Percentiles rank a stretch among this genome's conserved stretches.
phyloP scores from a whole-genome alignment of 1,284 basidiomycete species.

The Cerrena zonata region DNA sequence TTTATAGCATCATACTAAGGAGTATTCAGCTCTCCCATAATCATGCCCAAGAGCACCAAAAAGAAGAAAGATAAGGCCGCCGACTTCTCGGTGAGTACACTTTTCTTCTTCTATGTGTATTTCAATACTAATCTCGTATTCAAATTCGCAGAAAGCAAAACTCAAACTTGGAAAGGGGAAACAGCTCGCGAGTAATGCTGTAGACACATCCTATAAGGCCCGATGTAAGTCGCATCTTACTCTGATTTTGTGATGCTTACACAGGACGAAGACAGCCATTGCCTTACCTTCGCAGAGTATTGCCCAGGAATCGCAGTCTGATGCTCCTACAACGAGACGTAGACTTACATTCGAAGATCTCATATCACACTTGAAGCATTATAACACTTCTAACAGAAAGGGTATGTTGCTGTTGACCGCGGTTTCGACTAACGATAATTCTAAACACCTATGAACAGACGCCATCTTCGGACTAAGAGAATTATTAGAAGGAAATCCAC shows the following conservation, averaged over 20 bases:
- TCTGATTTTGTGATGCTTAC: slow-evolving; percentile 1
- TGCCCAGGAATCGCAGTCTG: slow-evolving; percentile 43
- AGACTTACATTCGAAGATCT: slow-evolving; percentile 79
- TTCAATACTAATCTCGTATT: slow-evolving; percentile 3
- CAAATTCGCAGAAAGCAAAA: slow-evolving; percentile 77
- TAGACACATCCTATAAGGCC: slow-evolving; percentile 94
- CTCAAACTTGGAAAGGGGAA: slow-evolving; percentile 96
- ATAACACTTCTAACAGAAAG: slow-evolving; percentile 70
- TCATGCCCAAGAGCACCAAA: slow-evolving; percentile 82
- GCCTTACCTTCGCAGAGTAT: slow-evolving; percentile 85
- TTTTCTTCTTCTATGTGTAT: neutral
- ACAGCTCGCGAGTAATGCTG: slow-evolving; percentile 73
- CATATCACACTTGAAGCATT: slow-evolving; percentile 76
- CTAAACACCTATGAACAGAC: slow-evolving; percentile 40
- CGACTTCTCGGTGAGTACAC: slow-evolving; percentile 70
- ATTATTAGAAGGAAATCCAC: slow-evolving; percentile 64
- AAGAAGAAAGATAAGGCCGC: slow-evolving; percentile 82
- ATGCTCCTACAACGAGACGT: slow-evolving; percentile 66
- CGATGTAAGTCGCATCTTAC: slow-evolving; percentile 53
- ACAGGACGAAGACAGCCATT: slow-evolving; percentile 57
- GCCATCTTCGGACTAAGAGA: slow-evolving; percentile 79
- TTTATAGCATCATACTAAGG: too few species aligned
- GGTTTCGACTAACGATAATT: neutral
- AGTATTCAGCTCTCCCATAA: too few species aligned
- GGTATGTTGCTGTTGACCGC: slow-evolving; percentile 35